Evolutionary conservation across 2,329 filamentous ascomycete species (phyloP).

Genomic region (Penicillium sp.): DNA sequence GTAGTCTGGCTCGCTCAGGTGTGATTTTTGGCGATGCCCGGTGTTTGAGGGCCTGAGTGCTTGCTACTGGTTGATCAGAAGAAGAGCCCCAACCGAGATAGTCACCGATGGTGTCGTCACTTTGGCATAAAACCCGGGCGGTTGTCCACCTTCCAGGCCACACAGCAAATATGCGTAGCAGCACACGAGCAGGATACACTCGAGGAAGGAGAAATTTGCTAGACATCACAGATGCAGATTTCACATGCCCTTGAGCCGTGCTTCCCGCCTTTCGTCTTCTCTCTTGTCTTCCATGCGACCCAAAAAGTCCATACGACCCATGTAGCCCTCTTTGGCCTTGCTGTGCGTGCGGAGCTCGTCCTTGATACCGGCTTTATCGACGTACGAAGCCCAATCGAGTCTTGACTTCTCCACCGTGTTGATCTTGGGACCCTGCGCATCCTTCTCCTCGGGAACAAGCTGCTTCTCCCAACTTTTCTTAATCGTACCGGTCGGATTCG

Average conservation of each 20-base stretch:
- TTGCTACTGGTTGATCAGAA: too few species aligned
- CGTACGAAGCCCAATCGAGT: constrained; percentile 66
- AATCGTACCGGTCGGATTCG: constrained; percentile 45
- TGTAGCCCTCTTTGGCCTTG: constrained; percentile 62
- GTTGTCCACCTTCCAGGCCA: too few species aligned
- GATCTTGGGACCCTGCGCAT: constrained; percentile 57
- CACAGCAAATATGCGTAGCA: too few species aligned
- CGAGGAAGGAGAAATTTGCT: too few species aligned
- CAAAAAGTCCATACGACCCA: constrained; percentile 65
- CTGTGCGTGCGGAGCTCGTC: constrained; percentile 63
- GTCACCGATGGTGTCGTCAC: too few species aligned
- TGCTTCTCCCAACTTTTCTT: constrained; percentile 49
- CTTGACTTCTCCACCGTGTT: constrained; percentile 68
- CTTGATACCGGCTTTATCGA: constrained; percentile 61
- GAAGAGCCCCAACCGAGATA: too few species aligned
- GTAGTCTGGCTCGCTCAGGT: too few species aligned
- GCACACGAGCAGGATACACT: too few species aligned
- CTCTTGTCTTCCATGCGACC: constrained; percentile 56
- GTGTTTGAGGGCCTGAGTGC: too few species aligned
- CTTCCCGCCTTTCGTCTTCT: constrained; percentile 58
- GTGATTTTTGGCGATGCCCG: too few species aligned
- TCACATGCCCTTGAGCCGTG: constrained; percentile 48
- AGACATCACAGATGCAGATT: too few species aligned
- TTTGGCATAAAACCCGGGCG: too few species aligned
- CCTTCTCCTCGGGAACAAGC: constrained; percentile 27